Conservation (phyloP, 2,329 filamentous ascomycete genomes). For the Aspergillus versicolor region DNA sequence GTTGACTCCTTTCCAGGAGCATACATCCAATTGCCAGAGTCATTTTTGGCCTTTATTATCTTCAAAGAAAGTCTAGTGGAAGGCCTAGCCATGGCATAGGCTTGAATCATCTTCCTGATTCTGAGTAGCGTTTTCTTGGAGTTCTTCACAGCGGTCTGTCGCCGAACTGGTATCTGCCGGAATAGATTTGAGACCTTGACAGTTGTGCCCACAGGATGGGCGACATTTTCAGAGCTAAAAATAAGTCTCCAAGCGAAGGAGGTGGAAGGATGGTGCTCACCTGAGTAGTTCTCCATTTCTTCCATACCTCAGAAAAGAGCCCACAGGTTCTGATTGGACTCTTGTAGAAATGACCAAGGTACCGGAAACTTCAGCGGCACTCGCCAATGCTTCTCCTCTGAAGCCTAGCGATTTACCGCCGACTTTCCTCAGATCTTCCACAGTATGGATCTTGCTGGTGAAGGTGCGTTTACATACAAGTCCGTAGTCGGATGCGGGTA, state of each 20-base stretch:
- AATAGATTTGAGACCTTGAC: conserved; percentile 59
- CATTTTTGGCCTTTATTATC: conserved; percentile 59
- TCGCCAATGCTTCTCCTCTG: conserved; percentile 64
- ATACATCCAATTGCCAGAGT: conserved; percentile 61
- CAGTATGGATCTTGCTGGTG: conserved; percentile 63
- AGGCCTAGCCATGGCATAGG: conserved; percentile 61
- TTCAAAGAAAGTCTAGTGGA: conserved; percentile 56
- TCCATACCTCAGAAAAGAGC: conserved; percentile 51
- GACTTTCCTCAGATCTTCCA: conserved; percentile 56
- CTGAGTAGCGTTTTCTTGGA: conserved; percentile 50
- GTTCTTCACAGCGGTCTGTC: conserved; percentile 54
- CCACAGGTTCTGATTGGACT: conserved; percentile 57
- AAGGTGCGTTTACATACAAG: conserved; percentile 58
- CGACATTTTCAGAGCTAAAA: conserved; percentile 39
- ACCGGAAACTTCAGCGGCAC: conserved; percentile 59
- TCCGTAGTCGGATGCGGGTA: conserved; percentile 55
- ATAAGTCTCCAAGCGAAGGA: neutral
- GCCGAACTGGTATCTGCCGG: conserved; percentile 59
- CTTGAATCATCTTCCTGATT: conserved; percentile 55
- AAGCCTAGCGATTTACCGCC: conserved; percentile 62
- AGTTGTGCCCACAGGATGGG: conserved; percentile 61
- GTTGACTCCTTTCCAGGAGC: conserved; percentile 51
- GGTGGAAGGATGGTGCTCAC: conserved; percentile 27
- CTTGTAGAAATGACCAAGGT: conserved; percentile 55
- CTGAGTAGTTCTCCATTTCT: conserved; percentile 50